Evolutionary conservation across 2,329 filamentous ascomycete genomes (phyloP).

Genomic region (Colletotrichum salicis): DNA sequence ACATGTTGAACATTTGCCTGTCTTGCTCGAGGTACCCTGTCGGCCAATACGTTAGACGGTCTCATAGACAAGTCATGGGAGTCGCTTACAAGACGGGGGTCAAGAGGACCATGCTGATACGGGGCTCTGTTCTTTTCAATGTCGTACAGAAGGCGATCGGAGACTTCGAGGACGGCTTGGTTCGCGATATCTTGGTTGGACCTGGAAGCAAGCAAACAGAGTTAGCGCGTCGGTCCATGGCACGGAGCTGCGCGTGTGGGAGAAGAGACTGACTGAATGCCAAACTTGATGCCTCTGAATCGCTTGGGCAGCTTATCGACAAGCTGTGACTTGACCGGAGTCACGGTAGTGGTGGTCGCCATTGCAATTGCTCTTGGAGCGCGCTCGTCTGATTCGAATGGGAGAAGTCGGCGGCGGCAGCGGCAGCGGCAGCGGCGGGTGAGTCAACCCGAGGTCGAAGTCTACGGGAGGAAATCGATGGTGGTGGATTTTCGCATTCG

Average conservation of each 20-base stretch:
- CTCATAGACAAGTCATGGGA: neutral
- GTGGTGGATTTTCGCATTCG: conserved; percentile 28
- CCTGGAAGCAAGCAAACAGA: conserved; percentile 53
- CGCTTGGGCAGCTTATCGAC: conserved; percentile 89
- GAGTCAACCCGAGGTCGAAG: conserved; percentile 25
- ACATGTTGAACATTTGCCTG: conserved; percentile 83
- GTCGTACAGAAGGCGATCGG: conserved; percentile 94
- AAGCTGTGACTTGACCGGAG: conserved; percentile 83
- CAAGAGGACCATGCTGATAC: conserved; percentile 85
- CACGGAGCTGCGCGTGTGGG: neutral
- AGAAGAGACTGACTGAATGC: conserved; percentile 73
- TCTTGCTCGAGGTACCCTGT: conserved; percentile 86
- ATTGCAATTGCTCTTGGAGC: conserved; percentile 20
- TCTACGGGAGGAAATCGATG: conserved; percentile 28
- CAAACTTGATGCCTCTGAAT: conserved; percentile 93
- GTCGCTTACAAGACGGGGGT: conserved; percentile 74
- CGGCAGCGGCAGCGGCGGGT: conserved; percentile 3
- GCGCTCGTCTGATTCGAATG: neutral
- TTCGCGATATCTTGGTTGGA: conserved; percentile 95
- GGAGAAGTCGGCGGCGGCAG: neutral
- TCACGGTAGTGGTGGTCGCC: conserved; percentile 40
- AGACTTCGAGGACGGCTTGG: conserved; percentile 93
- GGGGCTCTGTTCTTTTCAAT: conserved; percentile 81
- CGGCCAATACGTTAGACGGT: neutral
- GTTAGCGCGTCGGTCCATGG: neutral